Evolutionary conservation across 192 early-diverging fungal species (phyloP), one percentile per base, ranked within the genome.

Genomic region (Coemansia sp.): DNA sequence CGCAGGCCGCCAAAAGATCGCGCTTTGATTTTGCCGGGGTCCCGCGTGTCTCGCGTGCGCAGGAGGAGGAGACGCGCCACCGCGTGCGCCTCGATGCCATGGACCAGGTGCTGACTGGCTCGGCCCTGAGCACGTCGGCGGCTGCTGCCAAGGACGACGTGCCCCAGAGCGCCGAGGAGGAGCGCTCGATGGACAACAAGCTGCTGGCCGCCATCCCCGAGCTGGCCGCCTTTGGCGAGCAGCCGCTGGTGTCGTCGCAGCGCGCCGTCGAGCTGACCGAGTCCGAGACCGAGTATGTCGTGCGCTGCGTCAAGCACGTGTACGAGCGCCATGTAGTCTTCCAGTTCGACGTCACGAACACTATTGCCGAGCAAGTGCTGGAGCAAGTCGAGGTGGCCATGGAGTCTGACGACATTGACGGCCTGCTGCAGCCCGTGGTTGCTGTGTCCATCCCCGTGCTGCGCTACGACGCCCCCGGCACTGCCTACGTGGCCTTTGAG

Each of bases 341-440:
- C 86, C 94, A 99, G 89, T 98, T 98, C 77, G 89, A 94, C 64
- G 90, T 93, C 74, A 89, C 84, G 62, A 99, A 99, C 84, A 99
- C 98, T 7, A 86, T 99, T 36, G 91, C 95, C 71, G 96, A 98
- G 72, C 91, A 88, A 40, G 77, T 97, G 41, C 82, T 98, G 64
- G 98, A 97, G 83, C 93, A 97, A 77, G 94, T 94, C 1, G 85
- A 86, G 48, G 89, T 98, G 55, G 83, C 87, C 2, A 95, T 98
- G 93, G 89, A 91, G 68, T 85, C 90, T 5, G 86, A 86, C 56
- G 77, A 75, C 39, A 83, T 77, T n/a, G 88, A 85, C 19, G 70
- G 72, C 17, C 19, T 78, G 66, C 69, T 90, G 80, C 69, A 82
- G 48, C 89, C 91, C n/a, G 85, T 91, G 4, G 84, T 87, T 22